Base-by-base conservation (phyloP, 176 grass and related monocot species). In the Oryza meridionalis region DNA sequence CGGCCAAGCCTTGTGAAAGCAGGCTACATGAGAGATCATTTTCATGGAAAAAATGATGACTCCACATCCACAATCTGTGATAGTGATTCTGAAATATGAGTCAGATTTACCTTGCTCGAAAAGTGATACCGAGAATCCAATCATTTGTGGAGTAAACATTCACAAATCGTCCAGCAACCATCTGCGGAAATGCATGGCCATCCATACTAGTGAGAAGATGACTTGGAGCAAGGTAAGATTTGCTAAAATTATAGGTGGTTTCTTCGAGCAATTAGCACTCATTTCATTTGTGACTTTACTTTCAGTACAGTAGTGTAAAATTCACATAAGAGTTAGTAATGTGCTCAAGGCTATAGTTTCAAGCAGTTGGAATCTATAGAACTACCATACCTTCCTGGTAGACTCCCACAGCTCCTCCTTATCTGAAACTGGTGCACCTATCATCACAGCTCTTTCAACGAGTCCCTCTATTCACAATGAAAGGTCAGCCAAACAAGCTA, bases 101-200 rank as follows among this genome's bases (percentile, higher is more conserved):
- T 22, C 7, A 62, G 58, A 5, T 27, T 82, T 89, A 95, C 96
- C 96, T 99, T 43, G 96, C 93, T 33, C 91, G 91, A 42, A 96
- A 99, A 58, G 89, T 88, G 55, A 98, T 25, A 33, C 96, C 91
- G 42, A 95, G 96, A 77, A 96, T 92, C 96, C 96, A 96, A 75
- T 96, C 96, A 65, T 84, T 99, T 26, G 77, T 92, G 1, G 96
- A 99, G 82, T 92, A 99, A 6, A 93, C 89, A 73, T 99, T 99
- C 78, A 96, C 87, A 77, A 98, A 90, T 77, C 96, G 94, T 17
- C 91, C 93, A 15, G 91, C 87, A 63, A 94, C 88, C 87, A 98
- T 90, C 93, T 96, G 85, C 87, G 85, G 59, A 49, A 16, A 77
- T 55, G 37, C 63, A 72, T 79, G 5, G 32, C 74, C 70, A 77